Base-by-base conservation (phyloP, 116 monocot species). In the Phalaenopsis hybrid region DNA sequence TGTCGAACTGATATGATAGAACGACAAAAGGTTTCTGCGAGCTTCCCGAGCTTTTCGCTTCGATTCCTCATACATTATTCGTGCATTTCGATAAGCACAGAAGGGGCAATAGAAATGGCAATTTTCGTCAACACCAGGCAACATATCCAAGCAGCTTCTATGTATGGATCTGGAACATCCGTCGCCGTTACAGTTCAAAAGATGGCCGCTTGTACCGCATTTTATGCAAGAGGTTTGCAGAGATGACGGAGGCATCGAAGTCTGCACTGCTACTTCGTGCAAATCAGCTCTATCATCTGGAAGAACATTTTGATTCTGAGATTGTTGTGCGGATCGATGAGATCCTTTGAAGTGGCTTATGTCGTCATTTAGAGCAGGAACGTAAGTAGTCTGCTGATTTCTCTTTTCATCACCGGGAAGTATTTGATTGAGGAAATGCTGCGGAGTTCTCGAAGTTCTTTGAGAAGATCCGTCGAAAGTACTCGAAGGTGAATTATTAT, bases 51-150 rank as follows among this genome's bases (percentile, higher is more conserved):
- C 52, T 48, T 46, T 89, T 81, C 82, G 89, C 81, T 82, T 90
- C 3, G 83, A 90, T 51, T 86, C 85, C 20, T 57, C 37, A 80
- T 90, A 94, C 67, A 81, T 80, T 46, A 72, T 58, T 8, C 77
- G 59, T 81, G 91, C 88, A 83, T 70, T 82, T 43, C 43, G 57
- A 86, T 90, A 92, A 46, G 80, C 77, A 76, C 94, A 94, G 28
- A 88, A 86, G 18, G 92, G 92, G 76, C 94, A 94, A 57, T 87
- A 86, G 80, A 92, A 94, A 8, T 52, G 72, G 20, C 79, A 85
- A 21, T 49, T 78, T 46, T 83, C 81, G 13, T 85, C 82, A 81
- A 85, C 84, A 18, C 28, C 67, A 69, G 23, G 69, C 11, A 75
- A 41, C 49, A 82, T 46, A 8, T 81, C 88, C 55, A 92, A 86